Evolutionary conservation across 768 basidiomycete species (phyloP).

Genomic region (Boletellus sp.): DNA sequence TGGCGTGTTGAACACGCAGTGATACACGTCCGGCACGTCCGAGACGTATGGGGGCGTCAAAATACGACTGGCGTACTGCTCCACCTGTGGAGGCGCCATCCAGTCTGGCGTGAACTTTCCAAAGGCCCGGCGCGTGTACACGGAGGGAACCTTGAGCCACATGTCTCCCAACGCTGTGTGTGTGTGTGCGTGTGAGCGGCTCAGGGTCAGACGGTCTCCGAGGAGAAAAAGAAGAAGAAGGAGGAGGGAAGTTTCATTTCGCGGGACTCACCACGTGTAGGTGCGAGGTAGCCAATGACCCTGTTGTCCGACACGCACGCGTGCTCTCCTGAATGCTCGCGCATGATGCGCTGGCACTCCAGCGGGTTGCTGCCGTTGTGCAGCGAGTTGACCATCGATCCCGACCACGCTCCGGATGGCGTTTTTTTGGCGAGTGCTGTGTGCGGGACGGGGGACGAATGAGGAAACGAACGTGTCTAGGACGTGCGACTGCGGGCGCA

Average conservation of each 20-base stretch:
- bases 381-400: conserved; percentile 22
- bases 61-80: conserved; percentile 33
- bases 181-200: no score
- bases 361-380: conserved; percentile 31
- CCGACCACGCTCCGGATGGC: conserved; percentile 19
- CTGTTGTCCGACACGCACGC: conserved; percentile 30
- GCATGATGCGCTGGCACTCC: conserved; percentile 26
- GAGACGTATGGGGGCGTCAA: conserved; percentile 48
- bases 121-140: conserved; percentile 33
- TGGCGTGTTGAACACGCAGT: conserved; percentile 28
- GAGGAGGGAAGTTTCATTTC: no score
- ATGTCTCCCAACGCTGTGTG: conserved; percentile 36
- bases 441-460: neutral
- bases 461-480: neutral
- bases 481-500: conserved; percentile 5
- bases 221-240: neutral
- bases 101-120: conserved; percentile 23
- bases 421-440: conserved; percentile 23
- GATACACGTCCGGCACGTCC: conserved; percentile 38
- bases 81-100: conserved; percentile 14
- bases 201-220: conserved; percentile 15
- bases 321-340: conserved; percentile 31
- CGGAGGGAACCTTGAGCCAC: conserved; percentile 33
- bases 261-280: conserved; percentile 34
- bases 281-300: conserved; percentile 38